phyloP scores from a whole-genome alignment of 805 yeast species.

The Candida sanyiensis region DNA sequence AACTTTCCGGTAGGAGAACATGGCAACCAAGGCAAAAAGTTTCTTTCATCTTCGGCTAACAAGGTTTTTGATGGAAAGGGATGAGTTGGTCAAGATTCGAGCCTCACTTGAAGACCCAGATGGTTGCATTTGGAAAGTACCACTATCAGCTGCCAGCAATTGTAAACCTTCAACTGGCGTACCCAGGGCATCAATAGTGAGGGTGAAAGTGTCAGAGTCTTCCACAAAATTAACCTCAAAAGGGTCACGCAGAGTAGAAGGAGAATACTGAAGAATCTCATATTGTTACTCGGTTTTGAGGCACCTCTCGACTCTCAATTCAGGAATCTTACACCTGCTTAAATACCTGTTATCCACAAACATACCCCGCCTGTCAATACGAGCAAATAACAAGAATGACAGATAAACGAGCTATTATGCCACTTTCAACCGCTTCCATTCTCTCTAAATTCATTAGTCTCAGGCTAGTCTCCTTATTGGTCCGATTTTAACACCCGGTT shows the following conservation, averaged over 20 bases:
- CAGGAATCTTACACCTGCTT: not conserved
- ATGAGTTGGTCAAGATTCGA: conserved; percentile 1
- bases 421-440: too few species aligned
- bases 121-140: not conserved
- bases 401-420: too few species aligned
- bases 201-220: conserved; percentile 10
- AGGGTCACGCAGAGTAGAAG: not conserved
- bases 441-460: too few species aligned
- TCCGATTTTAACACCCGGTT: not conserved
- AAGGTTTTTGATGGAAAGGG: conserved; percentile 3
- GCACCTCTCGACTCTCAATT: not conserved
- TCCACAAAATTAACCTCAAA: conserved; percentile 5
- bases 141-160: not conserved
- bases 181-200: conserved; percentile 14
- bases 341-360: too few species aligned
- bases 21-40: conserved; percentile 12
- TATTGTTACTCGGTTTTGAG: not conserved
- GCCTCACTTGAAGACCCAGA: conserved; percentile 1
- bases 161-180: conserved; percentile 5
- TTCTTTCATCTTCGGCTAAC: conserved; percentile 18
- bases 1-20: conserved; percentile 7
- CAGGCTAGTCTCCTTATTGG: not conserved
- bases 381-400: too few species aligned
- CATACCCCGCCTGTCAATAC: not conserved
- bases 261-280: not conserved